These are phyloP conservation scores for Liriodendron chinense DNA, from an alignment of 164 flowering plant species.

Conservation along the genomic window DNA sequence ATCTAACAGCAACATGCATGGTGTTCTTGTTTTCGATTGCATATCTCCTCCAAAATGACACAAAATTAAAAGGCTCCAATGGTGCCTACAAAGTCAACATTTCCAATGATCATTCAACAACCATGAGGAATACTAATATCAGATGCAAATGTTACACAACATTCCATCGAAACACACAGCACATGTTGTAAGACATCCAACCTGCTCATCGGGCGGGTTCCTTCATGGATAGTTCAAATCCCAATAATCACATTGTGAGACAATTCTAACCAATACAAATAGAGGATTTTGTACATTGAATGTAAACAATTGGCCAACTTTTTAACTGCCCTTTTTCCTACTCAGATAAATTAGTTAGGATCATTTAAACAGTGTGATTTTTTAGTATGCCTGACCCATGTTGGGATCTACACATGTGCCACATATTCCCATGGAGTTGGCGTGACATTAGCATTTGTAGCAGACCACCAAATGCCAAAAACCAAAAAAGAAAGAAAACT, in stretches of 20 bases:
- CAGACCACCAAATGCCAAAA: background rate
- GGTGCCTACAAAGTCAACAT: conserved; percentile 35
- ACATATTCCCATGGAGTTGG: background rate
- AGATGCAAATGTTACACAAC: background rate
- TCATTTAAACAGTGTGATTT: too few relatives aligned
- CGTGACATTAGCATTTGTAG: background rate
- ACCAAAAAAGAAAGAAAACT: background rate
- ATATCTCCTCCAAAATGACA: conserved; percentile 59
- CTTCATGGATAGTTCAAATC: background rate
- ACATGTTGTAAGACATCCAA: background rate
- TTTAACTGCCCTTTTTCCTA: too few relatives aligned
- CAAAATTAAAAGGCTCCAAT: conserved; percentile 75
- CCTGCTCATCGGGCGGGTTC: background rate
- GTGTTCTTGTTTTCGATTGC: conserved; percentile 37
- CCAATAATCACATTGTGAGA: background rate
- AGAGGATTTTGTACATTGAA: background rate
- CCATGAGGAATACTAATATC: background rate
- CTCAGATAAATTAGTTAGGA: too few relatives aligned
- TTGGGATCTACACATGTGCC: background rate
- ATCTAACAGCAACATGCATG: conserved; percentile 76
- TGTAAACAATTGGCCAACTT: background rate
- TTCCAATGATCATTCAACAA: conserved; percentile 1
- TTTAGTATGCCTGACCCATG: background rate
- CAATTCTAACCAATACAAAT: background rate
- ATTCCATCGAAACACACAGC: background rate